Evolutionary conservation across 192 early-diverging fungal genomes (phyloP).

Genomic region (Coemansia sp.): DNA sequence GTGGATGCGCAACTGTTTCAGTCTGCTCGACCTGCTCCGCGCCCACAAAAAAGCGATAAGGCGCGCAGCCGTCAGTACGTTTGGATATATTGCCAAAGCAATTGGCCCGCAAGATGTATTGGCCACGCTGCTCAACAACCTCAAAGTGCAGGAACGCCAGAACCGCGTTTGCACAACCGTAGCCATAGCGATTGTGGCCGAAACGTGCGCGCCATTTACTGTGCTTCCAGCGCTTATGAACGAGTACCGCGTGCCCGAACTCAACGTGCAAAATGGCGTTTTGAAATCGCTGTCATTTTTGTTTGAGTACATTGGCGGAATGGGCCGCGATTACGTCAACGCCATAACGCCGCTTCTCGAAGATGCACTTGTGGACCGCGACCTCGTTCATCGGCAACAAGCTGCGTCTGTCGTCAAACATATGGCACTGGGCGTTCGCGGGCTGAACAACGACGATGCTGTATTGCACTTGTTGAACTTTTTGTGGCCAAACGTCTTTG

Average conservation of each 20-base stretch:
- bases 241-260: constrained; percentile 98
- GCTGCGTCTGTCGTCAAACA: constrained; percentile 95
- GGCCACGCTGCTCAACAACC: constrained; percentile 95
- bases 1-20: constrained; percentile 99
- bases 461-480: constrained; percentile 92
- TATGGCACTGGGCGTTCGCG: constrained; percentile 90
- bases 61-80: constrained; percentile 95
- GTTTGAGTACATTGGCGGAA: constrained; percentile 98
- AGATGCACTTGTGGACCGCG: constrained; percentile 96
- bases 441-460: constrained; percentile 89
- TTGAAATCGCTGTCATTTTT: constrained; percentile 92
- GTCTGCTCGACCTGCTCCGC: constrained; percentile 94
- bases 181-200: constrained; percentile 97
- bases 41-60: constrained; percentile 95
- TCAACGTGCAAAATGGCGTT: constrained; percentile 99
- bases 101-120: constrained; percentile 99
- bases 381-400: constrained; percentile 97
- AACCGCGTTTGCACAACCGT: constrained; percentile 99
- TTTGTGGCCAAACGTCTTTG: constrained; percentile 99
- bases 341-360: constrained; percentile 94
- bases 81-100: constrained; percentile 98
- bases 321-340: constrained; percentile 98
- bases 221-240: constrained; percentile 98
- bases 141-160: constrained; percentile 99
- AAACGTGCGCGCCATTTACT: constrained; percentile 96